Conservation (phyloP, 208 protist genomes). For the Acanthamoeba healyi region DNA sequence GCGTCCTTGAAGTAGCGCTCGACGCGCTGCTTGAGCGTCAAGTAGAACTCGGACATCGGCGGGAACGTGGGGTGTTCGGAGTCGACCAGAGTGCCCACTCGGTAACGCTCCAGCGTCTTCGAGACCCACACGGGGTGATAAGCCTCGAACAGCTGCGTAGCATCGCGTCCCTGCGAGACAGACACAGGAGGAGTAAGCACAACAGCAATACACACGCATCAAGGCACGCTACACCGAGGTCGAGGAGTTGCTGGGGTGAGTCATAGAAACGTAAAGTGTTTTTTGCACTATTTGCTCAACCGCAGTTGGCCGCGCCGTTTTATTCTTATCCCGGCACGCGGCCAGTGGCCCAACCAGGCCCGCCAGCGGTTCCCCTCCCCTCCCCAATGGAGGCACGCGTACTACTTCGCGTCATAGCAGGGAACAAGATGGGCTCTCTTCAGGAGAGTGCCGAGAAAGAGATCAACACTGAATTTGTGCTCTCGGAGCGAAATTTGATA, state of each 20-base stretch:
- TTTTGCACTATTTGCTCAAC: not conserved
- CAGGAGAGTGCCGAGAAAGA: too few relatives aligned
- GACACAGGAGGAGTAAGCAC: not conserved
- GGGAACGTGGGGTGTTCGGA: conserved; percentile 55
- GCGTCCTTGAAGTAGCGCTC: conserved; percentile 51
- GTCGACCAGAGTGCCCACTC: conserved; percentile 43
- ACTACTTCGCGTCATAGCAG: too few relatives aligned
- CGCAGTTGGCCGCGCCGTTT: not conserved
- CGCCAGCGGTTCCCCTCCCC: too few relatives aligned
- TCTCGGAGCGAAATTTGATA: not conserved
- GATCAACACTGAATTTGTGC: too few relatives aligned
- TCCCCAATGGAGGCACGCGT: too few relatives aligned
- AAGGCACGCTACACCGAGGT: too few relatives aligned
- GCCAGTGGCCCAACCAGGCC: not conserved
- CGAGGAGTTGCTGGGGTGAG: too few relatives aligned
- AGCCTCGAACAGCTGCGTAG: conserved; percentile 70
- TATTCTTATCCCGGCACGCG: not conserved
- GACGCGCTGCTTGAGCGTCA: conserved; percentile 69
- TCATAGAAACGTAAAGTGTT: not conserved
- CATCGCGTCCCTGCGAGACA: conserved; percentile 42
- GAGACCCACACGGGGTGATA: conserved; percentile 62
- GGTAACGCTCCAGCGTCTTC: conserved; percentile 71
- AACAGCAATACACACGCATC: not conserved
- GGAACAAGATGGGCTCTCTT: too few relatives aligned
- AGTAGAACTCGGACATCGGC: conserved; percentile 72